phyloP scores from a whole-genome alignment of 495 filamentous ascomycete species.

The Tuber aestivum region DNA sequence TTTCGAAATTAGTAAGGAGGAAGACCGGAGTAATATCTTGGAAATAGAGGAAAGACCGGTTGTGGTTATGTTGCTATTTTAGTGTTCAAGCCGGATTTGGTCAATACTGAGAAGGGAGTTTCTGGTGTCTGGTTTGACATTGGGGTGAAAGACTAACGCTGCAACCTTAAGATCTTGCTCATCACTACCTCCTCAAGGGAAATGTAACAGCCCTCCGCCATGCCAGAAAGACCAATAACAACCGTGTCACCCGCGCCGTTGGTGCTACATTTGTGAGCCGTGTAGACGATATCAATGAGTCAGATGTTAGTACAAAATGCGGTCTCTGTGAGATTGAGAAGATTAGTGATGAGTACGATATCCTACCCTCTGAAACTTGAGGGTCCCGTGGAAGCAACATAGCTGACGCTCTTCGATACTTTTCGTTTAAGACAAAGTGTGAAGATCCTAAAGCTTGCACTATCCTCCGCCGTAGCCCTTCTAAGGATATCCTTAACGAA shows the following conservation, averaged over 20 bases:
- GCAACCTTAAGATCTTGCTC: slow-evolving; percentile 68
- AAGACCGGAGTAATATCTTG: slow-evolving; percentile 97
- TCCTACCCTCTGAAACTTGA: background rate
- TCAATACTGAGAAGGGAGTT: slow-evolving; percentile 99
- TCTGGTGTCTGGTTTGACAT: slow-evolving; percentile 55
- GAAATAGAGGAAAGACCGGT: slow-evolving; percentile 99
- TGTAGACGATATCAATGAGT: slow-evolving; percentile 84
- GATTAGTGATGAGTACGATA: slow-evolving; percentile 77
- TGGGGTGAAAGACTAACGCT: slow-evolving; percentile 20
- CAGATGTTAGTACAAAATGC: slow-evolving; percentile 87
- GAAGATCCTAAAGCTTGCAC: slow-evolving; percentile 92
- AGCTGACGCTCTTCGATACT: slow-evolving; percentile 53
- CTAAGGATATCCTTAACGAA: slow-evolving; percentile 97
- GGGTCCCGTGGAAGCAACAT: background rate
- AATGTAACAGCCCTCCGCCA: slow-evolving; percentile 94
- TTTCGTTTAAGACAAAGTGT: slow-evolving; percentile 97
- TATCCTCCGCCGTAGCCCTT: slow-evolving; percentile 88
- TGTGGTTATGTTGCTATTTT: slow-evolving; percentile 88
- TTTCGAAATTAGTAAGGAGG: slow-evolving; percentile 96
- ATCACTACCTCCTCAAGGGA: slow-evolving; percentile 91
- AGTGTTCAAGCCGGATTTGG: slow-evolving; percentile 87
- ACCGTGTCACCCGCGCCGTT: slow-evolving; percentile 91
- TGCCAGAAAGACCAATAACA: slow-evolving; percentile 98
- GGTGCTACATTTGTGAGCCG: slow-evolving; percentile 97
- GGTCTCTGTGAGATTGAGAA: slow-evolving; percentile 97